These are phyloP conservation scores for Hortaea sp. DNA, from an alignment of 2,329 filamentous ascomycete genomes.

Conservation along the genomic window DNA sequence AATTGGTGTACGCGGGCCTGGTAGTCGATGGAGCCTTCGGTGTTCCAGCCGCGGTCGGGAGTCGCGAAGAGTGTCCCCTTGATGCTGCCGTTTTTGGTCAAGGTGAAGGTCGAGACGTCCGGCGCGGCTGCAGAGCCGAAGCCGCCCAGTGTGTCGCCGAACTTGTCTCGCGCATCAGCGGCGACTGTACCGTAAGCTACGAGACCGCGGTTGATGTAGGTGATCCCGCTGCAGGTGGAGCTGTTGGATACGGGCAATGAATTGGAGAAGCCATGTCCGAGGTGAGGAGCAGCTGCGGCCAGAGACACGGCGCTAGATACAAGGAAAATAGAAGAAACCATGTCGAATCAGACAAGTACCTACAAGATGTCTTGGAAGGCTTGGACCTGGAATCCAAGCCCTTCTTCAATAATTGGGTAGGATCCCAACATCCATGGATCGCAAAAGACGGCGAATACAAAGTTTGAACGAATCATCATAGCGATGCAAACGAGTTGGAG, in stretches of 20 bases:
- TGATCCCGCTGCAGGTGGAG: constrained; percentile 50
- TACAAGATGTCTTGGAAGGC: too few species aligned
- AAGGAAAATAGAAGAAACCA: background rate
- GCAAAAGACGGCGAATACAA: too few species aligned
- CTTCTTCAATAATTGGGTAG: too few species aligned
- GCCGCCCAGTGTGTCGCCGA: constrained; percentile 58
- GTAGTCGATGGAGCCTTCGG: constrained; percentile 55
- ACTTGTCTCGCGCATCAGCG: constrained; percentile 52
- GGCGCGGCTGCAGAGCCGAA: constrained; percentile 58
- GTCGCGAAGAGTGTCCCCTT: constrained; percentile 52
- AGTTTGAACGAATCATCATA: too few species aligned
- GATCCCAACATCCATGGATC: too few species aligned
- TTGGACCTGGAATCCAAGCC: too few species aligned
- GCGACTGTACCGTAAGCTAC: constrained; percentile 56
- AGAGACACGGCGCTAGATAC: background rate
- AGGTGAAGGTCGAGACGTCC: constrained; percentile 48
- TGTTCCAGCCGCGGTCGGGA: constrained; percentile 58
- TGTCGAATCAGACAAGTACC: background rate
- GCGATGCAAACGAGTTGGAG: too few species aligned
- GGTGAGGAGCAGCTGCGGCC: background rate
- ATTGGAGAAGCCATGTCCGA: background rate
- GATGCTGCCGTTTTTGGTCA: constrained; percentile 38
- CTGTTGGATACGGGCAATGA: constrained; percentile 26
- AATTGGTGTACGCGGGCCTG: constrained; percentile 61
- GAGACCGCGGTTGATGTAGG: constrained; percentile 56